Base-by-base conservation (phyloP, 768 basidiomycete species). In the Russula virescens region DNA sequence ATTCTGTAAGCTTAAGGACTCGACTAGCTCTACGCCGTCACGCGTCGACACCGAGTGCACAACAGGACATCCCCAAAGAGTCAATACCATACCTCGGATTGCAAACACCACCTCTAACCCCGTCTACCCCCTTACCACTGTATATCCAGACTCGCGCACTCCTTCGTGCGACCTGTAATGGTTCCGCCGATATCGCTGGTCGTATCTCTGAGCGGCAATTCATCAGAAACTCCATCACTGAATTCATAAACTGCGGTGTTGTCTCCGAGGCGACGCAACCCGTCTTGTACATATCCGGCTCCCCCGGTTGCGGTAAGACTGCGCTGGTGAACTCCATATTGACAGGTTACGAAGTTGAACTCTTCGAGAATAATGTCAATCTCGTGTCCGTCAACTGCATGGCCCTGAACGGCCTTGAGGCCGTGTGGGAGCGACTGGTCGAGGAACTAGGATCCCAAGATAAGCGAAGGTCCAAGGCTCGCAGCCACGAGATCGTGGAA, bases 241-340 rank as follows among this genome's bases (percentile, higher is more conserved):
- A 80, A 5, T 87, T 88, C 70, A 70, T 83, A 25, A 71, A 74
- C 31, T 74, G 69, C 21, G 61, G 43, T 1, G 50, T 47, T 21
- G 72, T 49, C 69, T 69, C 21, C 69, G 68, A 26, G 62, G 63
- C 5, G 57, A 47, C 64, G 25, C 70, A 74, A 28, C 77, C 83
- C 11, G 80, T 83, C 47, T 78, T 96, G 61, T 98, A 95, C 73
- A 86, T 98, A 56, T 95, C 94, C 10, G 96, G 96, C 10, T 84
- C 92, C 1, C 94, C 94, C 4, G 96, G 95, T 1, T 93, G 92
- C 3, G 93, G 93, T 21, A 95, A 96, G 76, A 95, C 91, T 1
- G 93, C 91, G 0, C 77, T 96, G 4, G 83, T 94, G 28, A 86
- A 87, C 68, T 77, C 85, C 5, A 75, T 91, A 31, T 72, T 94